A percentile compares a stretch with the other conserved stretches of the same genome.
phyloP scores from a whole-genome alignment of 108 stramenopile genomes.

The Seminavis robusta region DNA sequence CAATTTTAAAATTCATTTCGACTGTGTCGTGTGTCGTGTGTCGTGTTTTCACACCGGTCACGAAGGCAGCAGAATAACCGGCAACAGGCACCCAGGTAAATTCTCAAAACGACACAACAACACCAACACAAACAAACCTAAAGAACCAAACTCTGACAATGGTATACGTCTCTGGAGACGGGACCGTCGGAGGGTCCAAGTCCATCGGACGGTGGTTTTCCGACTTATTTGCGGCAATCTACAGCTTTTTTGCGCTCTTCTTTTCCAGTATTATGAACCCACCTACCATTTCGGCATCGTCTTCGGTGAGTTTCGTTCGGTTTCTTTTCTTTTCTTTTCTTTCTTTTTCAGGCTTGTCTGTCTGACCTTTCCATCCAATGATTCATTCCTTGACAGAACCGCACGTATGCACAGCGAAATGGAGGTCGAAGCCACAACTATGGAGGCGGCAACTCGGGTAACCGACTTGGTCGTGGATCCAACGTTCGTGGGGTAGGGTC shows the following conservation, averaged over 20 bases:
- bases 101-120: no score
- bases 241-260: conserved; percentile 2
- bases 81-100: no score
- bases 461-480: no score
- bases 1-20: no score
- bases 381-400: not conserved
- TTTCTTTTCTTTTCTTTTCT: not conserved
- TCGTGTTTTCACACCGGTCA: no score
- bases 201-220: conserved; percentile 2
- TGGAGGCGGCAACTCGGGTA: no score
- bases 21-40: no score
- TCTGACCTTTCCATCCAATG: not conserved
- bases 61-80: no score
- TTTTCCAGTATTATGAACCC: conserved; percentile 11
- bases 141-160: conserved; percentile 5
- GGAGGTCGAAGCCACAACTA: no score
- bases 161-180: conserved; percentile 11
- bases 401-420: conserved; percentile 13
- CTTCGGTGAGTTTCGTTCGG: conserved; percentile 6
- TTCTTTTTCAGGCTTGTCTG: not conserved
- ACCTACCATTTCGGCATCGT: conserved; percentile 3
- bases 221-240: conserved; percentile 6
- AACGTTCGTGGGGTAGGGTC: no score
- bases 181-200: conserved; percentile 11
- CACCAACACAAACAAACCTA: no score